Evolutionary conservation across 805 yeast species (phyloP).

Genomic region (Ogataea saltuana): DNA sequence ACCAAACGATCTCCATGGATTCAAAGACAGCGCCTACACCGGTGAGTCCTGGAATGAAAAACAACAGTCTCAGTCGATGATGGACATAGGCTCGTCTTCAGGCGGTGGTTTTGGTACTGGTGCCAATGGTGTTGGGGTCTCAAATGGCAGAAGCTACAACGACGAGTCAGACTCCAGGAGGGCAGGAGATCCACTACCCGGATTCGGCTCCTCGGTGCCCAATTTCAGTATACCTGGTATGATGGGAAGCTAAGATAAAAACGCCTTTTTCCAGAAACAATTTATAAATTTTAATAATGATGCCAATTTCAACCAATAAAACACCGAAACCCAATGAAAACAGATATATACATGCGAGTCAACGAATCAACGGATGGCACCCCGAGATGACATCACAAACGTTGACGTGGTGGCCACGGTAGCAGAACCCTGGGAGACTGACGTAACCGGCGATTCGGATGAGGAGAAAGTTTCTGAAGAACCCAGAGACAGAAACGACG

Average conservation of each 20-base stretch:
- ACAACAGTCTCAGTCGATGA: conserved; percentile 23
- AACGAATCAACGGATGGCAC: too few species aligned
- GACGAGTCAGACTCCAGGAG: background rate
- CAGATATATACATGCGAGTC: background rate
- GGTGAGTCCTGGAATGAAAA: conserved; percentile 34
- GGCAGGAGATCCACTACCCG: conserved; percentile 12
- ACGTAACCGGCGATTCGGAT: conserved; percentile 1
- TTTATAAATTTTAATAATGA: background rate
- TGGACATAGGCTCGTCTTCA: conserved; percentile 7
- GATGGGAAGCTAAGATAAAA: conserved; percentile 8
- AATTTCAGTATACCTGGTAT: conserved; percentile 22
- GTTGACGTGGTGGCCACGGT: conserved; percentile 7
- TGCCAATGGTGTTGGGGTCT: background rate
- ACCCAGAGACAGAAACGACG: conserved; percentile 11
- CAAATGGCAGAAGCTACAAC: background rate
- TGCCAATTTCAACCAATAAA: background rate
- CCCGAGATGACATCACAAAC: conserved; percentile 4
- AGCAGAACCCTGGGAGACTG: conserved; percentile 1
- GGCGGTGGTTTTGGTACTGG: conserved; percentile 3
- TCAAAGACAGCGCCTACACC: conserved; percentile 79
- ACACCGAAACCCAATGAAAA: background rate
- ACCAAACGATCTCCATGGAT: conserved; percentile 84
- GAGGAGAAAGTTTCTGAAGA: background rate
- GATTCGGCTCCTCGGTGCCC: conserved; percentile 20
- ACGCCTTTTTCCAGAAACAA: background rate